phyloP scores from a whole-genome alignment of 768 basidiomycete genomes.

The Ephemerocybe angulata region DNA sequence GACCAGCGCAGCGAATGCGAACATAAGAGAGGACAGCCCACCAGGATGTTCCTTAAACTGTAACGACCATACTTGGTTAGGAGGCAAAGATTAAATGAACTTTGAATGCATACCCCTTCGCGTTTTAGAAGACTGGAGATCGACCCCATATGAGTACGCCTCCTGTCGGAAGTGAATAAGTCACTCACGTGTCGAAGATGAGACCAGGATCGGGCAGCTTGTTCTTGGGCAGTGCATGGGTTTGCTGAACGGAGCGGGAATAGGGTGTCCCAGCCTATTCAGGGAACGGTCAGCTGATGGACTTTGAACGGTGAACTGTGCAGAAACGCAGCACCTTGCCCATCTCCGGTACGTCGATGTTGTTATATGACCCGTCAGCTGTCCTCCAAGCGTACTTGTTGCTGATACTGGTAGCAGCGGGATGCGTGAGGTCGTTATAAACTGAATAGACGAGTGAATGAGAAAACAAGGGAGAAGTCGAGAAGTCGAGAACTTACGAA shows the following conservation, averaged over 20 bases:
- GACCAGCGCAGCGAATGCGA: constrained; percentile 77
- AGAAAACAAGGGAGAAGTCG: background rate
- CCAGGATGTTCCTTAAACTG: constrained; percentile 76
- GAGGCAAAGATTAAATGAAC: background rate
- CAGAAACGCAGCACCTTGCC: constrained; percentile 45
- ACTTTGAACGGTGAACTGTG: background rate
- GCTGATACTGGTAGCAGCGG: constrained; percentile 66
- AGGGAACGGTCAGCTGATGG: constrained; percentile 23
- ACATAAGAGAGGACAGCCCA: constrained; percentile 77
- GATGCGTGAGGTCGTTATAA: constrained; percentile 80
- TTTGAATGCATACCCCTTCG: constrained; percentile 46
- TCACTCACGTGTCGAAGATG: constrained; percentile 67
- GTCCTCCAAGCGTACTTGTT: constrained; percentile 60
- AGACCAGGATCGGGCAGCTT: constrained; percentile 77
- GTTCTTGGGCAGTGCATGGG: constrained; percentile 57
- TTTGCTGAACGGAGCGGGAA: constrained; percentile 77
- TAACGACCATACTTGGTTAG: background rate
- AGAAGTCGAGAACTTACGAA: constrained; percentile 41
- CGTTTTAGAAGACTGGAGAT: constrained; percentile 57
- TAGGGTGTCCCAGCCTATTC: constrained; percentile 66
- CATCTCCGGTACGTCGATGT: constrained; percentile 61
- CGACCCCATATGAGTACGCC: background rate
- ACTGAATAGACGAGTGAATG: constrained; percentile 37
- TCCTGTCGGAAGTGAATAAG: background rate
- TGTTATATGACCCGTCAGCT: constrained; percentile 79